Base-by-base conservation (phyloP, 352 stramenopile species). In the Phytophthora brassicae region DNA sequence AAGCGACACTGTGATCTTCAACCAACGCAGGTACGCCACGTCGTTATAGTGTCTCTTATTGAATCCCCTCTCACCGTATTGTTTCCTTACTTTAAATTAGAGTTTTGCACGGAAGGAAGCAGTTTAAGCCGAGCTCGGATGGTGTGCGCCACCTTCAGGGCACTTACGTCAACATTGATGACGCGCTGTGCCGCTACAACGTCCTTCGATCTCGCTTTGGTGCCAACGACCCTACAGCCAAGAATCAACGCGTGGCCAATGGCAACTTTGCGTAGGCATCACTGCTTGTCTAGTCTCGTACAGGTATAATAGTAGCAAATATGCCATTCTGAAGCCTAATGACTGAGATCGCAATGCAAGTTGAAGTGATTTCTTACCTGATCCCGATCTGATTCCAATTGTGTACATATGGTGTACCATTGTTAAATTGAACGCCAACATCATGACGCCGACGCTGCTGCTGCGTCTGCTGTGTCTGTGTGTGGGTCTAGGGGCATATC, bases 141-240 rank as follows among this genome's bases (percentile, higher is more conserved):
- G 84, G 83, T 24, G 72, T 89, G 36, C 84, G 86, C 43, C 86
- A 95, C 56, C 69, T 95, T 7, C 86, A 95, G 59, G 86, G 86
- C 57, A 92, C 84, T 3, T 95, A 95, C 60, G 29, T 95, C 58
- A 95, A 94, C 68, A 94, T 95, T 55, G 86, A 95, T 59, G 85
- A 95, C 65, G 86, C 83, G 24, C 56, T 90, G n/a, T 93, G 81
- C 35, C 79, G 85, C 57, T 95, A 88, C 78, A 90, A 92, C 38
- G 80, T 80, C 13, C 67, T 95, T 36, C 77, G 80, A 38, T 62
- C 81, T 16, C 78, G 77, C 54, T 82, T 92, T 42, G 77, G 69
- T 3, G 41, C 50, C 16, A 59, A 78, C 22, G 60, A 85, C 28
- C 51, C 69, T 1, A 52, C 54, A 16, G 58, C 76, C 52, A 88